Conservation (phyloP, 208 protist species). For the Crithidia thermophila region DNA sequence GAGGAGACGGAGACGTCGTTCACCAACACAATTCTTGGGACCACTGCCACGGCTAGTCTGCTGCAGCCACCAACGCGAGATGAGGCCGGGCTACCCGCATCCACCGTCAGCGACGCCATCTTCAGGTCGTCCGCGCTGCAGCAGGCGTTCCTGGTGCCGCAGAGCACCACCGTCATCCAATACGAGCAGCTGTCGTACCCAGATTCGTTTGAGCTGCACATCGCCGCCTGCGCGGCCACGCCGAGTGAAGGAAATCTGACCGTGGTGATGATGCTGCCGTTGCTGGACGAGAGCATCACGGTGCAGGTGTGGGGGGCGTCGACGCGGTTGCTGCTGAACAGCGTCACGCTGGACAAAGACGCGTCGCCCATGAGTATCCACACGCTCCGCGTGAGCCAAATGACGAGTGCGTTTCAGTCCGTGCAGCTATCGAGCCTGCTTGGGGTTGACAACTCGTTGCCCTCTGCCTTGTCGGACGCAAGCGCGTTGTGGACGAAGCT, state of each 20-base stretch:
- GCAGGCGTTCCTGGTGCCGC: conserved; percentile 17
- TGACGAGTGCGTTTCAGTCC: neutral
- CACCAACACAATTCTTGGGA: neutral
- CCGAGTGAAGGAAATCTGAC: neutral
- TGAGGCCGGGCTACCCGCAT: neutral
- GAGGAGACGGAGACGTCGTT: too few relatives aligned
- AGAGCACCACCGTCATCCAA: conserved; percentile 9
- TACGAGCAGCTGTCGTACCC: conserved; percentile 25
- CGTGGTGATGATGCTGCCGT: neutral
- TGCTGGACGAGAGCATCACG: conserved; percentile 12
- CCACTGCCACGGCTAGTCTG: neutral
- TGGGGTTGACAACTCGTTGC: neutral
- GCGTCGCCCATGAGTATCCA: neutral
- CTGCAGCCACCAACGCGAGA: neutral
- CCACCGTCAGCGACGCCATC: neutral
- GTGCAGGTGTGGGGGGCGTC: conserved; percentile 4
- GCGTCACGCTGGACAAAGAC: neutral
- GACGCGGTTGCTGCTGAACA: neutral
- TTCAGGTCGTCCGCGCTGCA: neutral
- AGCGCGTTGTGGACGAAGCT: conserved; percentile 10
- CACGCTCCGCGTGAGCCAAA: neutral
- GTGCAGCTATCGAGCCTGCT: neutral
- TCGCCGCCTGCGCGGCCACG: conserved; percentile 9
- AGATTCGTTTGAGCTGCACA: conserved; percentile 27
- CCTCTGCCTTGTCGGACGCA: too few relatives aligned